Conservation (phyloP, 148 eudicot genomes). For the Camellia japonica region DNA sequence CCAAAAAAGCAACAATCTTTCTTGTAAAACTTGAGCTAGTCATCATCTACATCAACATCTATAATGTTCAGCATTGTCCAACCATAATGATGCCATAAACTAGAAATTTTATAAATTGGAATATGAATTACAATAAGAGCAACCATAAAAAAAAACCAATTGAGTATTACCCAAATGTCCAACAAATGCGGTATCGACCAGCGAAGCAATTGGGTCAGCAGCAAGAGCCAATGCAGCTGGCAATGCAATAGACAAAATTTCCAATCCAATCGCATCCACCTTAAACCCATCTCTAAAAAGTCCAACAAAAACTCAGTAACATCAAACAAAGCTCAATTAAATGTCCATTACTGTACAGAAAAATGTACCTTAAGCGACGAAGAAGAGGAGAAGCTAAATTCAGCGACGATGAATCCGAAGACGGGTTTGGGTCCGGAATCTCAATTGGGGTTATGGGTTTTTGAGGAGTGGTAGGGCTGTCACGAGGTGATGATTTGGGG, state of each 20-base stretch:
- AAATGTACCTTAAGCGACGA: constrained; percentile 35
- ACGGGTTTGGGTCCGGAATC: constrained; percentile 6
- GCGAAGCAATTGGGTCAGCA: constrained; percentile 82
- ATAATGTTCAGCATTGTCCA: neutral
- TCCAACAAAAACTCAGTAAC: neutral
- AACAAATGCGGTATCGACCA: constrained; percentile 88
- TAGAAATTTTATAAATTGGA: neutral
- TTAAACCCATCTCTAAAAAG: constrained; percentile 45
- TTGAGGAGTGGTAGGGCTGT: constrained; percentile 13
- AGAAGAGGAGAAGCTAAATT: constrained; percentile 19
- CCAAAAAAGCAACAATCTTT: neutral
- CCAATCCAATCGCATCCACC: constrained; percentile 66
- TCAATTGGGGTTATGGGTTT: constrained; percentile 9
- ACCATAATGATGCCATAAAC: neutral
- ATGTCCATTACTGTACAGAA: neutral
- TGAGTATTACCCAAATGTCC: constrained; percentile 77
- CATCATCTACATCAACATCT: neutral
- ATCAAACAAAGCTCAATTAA: constrained; percentile 7
- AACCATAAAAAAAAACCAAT: neutral
- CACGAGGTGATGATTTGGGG: constrained; percentile 29
- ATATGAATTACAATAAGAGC: neutral
- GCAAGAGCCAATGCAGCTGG: constrained; percentile 90
- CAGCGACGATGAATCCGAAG: constrained; percentile 15
- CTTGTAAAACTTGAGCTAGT: neutral
- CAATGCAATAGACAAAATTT: constrained; percentile 71